Evolutionary conservation across 768 basidiomycete genomes (phyloP).

Genomic region (Lactarius sanguifluus): DNA sequence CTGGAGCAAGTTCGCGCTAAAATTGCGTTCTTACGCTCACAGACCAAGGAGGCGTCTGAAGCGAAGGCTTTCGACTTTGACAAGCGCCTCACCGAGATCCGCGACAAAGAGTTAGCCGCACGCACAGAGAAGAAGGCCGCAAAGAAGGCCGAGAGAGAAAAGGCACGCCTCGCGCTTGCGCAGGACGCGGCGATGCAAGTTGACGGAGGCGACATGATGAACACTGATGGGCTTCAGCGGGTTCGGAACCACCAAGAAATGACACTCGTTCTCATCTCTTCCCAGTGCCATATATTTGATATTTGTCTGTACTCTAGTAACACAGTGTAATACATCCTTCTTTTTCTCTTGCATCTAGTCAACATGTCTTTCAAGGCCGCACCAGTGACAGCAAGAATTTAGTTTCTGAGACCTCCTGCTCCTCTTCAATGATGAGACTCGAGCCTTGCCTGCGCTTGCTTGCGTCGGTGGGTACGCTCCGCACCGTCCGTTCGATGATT

Average conservation of each 20-base stretch:
- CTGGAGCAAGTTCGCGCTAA: conserved; percentile 89
- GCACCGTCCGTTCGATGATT: conserved; percentile 69
- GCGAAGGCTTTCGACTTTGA: conserved; percentile 97
- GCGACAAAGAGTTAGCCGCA: conserved; percentile 62
- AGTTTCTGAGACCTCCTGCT: conserved; percentile 79
- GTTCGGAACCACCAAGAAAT: conserved; percentile 86
- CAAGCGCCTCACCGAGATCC: conserved; percentile 79
- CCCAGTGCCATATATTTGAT: conserved; percentile 13
- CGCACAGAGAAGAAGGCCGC: conserved; percentile 75
- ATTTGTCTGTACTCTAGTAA: conserved; percentile 35
- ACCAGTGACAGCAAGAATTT: conserved; percentile 75
- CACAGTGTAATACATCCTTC: conserved; percentile 37
- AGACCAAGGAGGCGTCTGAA: conserved; percentile 76
- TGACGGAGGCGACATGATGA: conserved; percentile 65
- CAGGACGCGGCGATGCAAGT: conserved; percentile 47
- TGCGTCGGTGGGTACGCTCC: conserved; percentile 64
- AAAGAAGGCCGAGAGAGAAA: conserved; percentile 77
- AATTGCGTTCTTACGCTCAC: conserved; percentile 84
- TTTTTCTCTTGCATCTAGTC: conserved; percentile 10
- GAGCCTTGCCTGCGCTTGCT: conserved; percentile 50
- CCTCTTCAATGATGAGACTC: conserved; percentile 73
- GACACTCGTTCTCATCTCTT: conserved; percentile 26
- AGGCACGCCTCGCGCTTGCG: conserved; percentile 63
- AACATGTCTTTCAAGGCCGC: conserved; percentile 40
- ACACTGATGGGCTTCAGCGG: conserved; percentile 91